These are phyloP conservation scores for Megacollybia marginata DNA, from an alignment of 768 basidiomycete species.

Conservation along the genomic window DNA sequence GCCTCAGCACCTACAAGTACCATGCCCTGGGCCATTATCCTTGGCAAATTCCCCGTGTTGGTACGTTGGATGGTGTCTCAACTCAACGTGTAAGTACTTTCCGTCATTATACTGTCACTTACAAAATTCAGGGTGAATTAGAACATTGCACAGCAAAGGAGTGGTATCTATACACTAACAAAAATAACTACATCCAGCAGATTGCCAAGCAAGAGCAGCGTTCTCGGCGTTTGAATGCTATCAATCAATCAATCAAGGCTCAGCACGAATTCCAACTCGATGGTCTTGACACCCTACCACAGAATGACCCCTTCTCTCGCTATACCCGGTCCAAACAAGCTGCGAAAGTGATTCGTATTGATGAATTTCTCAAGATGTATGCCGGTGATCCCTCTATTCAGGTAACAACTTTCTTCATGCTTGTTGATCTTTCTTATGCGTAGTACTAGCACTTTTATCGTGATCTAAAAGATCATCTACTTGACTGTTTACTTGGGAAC, in stretches of 20 bases:
- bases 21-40: slow-evolving; percentile 21
- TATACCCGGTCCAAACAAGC: slow-evolving; percentile 9
- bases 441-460: slow-evolving; percentile 20
- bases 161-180: slow-evolving; percentile 25
- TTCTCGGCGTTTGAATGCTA: slow-evolving; percentile 8
- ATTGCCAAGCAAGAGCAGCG: slow-evolving; percentile 17
- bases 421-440: slow-evolving; percentile 1
- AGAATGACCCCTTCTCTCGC: slow-evolving; percentile 1
- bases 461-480: slow-evolving; percentile 21
- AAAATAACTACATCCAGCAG: no score
- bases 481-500: slow-evolving; percentile 15
- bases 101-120: background rate
- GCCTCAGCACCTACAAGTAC: no score
- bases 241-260: slow-evolving; percentile 5
- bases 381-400: slow-evolving; percentile 20
- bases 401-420: slow-evolving; percentile 11
- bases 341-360: no score
- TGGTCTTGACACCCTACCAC: background rate
- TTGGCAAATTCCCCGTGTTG: slow-evolving; percentile 10
- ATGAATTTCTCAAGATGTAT: background rate
- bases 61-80: slow-evolving; percentile 24
- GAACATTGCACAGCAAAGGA: slow-evolving; percentile 28
- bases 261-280: background rate
- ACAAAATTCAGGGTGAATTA: slow-evolving; percentile 25
- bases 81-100: slow-evolving; percentile 20